Evolutionary conservation across 2,329 filamentous ascomycete genomes (phyloP), one percentile per base, ranked within the genome.

Genomic region (Hymenotorrendiella dingleyae): DNA sequence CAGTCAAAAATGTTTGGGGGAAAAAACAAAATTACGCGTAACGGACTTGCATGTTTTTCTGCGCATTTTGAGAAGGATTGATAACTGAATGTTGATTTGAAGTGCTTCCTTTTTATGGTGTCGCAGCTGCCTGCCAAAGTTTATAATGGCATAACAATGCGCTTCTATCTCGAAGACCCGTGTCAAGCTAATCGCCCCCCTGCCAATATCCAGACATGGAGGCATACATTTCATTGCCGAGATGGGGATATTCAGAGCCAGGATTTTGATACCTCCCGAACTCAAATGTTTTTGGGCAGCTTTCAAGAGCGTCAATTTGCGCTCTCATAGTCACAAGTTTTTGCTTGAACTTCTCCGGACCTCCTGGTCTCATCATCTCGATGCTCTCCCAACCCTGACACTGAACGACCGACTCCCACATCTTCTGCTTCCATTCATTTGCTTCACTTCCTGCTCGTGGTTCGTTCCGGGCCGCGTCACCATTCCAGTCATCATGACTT

Each of bases 391-490:
- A 24, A 17, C 46, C 46, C 10, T 40, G 46, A 28, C 27, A 39
- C 28, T 42, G 38, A 5, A 36, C 38, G 7, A 29, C 34, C 21
- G 27, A 39, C 14, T 34, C 24, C 46, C 46, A 48, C 17, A 48
- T 35, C 19, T 37, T 24, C 22, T 45, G 46, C 5, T 28, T 23
- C 46, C 42, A 48, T n/a, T n/a, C n/a, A 12, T 40, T 36, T n/a
- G 21, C 38, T n/a, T 44, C 33, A 21, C 38, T 37, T n/a, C 36
- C 33, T n/a, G 23, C 26, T 9, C 30, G 26, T 11, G 29, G 22
- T 21, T 40, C 23, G 7, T 20, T 10, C 8, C 36, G 8, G 6
- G 22, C 17, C 3, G 22, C 40, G 7, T 33, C n/a, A 30, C 35
- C 38, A n/a, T 26, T 16, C 14, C 35, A 29, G n/a, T 29, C 27